Evolutionary conservation across 257 asterid species (phyloP), one percentile per base, ranked within the genome.

Genomic region (Salvia splendens): DNA sequence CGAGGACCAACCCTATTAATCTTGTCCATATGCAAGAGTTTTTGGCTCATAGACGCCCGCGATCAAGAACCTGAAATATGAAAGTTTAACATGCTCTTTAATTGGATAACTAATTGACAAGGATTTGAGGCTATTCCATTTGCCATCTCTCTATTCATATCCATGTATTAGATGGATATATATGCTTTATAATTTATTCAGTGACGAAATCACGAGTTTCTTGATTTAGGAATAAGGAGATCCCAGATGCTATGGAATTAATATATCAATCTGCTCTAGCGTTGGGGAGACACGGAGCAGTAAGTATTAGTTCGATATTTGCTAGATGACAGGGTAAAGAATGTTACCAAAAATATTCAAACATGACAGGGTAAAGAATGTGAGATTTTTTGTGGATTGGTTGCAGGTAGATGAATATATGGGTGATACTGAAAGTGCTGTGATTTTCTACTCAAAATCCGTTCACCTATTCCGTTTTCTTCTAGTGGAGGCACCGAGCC

Each of bases 191-290:
- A 49, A 17, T 61, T 64, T 36, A 53, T 46, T 46, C 4, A n/a
- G 30, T 40, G 48, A 63, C 24, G 16, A 9, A 33, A 30, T 41
- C 41, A n/a, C 38, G 48, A 48, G 12, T 72, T 66, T 66, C 14
- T 50, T 71, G 46, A 67, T 73, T 70, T 87, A 91, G 98, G 92
- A 75, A 78, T 64, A 65, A 46, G 66, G 92, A 89, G 81, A 85
- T 91, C 88, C 98, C 96, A 49, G 96, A 91, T 80, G 98, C 96
- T 51, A 87, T 91, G 94, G 98, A 91, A 69, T 66, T 83, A 63
- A 81, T 91, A 74, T 91, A 83, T 76, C 96, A 89, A 71, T 79
- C 85, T 77, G 96, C 98, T 52, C 85, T 91, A 65, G 87, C 78
- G 71, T 65, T 78, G 70, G 98, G 98, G 35, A 84, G 73, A 72